A percentile compares a stretch with the other conserved stretches of the same genome.
phyloP scores from a whole-genome alignment of 345 rosid species.

The Geranium rotundifolium region DNA sequence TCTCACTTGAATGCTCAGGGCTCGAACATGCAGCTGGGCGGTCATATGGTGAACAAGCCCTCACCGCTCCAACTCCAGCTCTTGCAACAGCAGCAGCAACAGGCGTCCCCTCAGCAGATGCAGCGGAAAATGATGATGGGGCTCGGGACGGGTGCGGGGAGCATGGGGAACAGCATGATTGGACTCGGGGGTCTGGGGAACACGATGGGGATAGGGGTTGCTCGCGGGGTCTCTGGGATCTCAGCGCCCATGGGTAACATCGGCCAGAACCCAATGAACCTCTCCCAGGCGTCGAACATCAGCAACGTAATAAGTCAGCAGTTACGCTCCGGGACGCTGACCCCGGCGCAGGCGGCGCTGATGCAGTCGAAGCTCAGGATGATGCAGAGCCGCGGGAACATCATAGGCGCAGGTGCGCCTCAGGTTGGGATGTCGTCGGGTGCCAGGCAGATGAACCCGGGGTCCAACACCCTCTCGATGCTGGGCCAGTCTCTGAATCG shows the following conservation, averaged over 20 bases:
- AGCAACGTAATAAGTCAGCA: slow-evolving; percentile 49
- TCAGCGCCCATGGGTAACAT: slow-evolving; percentile 42
- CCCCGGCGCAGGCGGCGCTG: slow-evolving; percentile 22
- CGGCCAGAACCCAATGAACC: slow-evolving; percentile 55
- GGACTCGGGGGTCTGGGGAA: slow-evolving; percentile 67
- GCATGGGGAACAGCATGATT: slow-evolving; percentile 48
- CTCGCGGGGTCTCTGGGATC: slow-evolving; percentile 46
- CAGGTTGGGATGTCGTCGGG: slow-evolving; percentile 67
- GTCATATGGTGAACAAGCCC: slow-evolving; percentile 61
- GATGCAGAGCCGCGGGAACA: slow-evolving; percentile 16
- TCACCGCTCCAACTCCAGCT: slow-evolving; percentile 58
- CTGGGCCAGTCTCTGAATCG: slow-evolving; percentile 50
- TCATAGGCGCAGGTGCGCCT: slow-evolving; percentile 43
- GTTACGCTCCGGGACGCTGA: slow-evolving; percentile 34
- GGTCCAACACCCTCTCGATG: slow-evolving; percentile 51
- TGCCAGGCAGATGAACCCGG: slow-evolving; percentile 51
- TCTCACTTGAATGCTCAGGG: slow-evolving; percentile 54
- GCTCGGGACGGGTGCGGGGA: slow-evolving; percentile 44
- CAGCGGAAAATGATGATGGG: slow-evolving; percentile 67
- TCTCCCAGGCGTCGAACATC: slow-evolving; percentile 38
- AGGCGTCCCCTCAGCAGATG: slow-evolving; percentile 23
- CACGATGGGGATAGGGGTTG: slow-evolving; percentile 54
- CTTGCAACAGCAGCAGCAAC: slow-evolving; percentile 49
- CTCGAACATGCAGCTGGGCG: slow-evolving; percentile 61
- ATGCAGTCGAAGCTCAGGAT: slow-evolving; percentile 26